Evolutionary conservation across 73 alveolate genomes (phyloP).

Genomic region (Paramecium sexaurelia): DNA sequence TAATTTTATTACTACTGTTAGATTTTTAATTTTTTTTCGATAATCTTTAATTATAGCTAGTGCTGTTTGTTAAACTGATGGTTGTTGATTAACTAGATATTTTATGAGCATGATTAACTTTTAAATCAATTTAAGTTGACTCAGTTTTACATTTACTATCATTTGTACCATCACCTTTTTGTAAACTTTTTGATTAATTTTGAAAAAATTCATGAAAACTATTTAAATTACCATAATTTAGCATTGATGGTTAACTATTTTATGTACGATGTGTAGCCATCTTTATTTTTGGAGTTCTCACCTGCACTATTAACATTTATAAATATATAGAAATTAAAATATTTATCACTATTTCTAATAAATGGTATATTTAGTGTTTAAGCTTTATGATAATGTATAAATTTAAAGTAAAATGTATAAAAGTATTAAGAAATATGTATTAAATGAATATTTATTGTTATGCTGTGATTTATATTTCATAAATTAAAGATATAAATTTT

Average conservation of each 20-base stretch:
- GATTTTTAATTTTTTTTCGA: conserved; percentile 12
- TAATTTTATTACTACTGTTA: not conserved
- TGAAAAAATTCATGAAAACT: not conserved
- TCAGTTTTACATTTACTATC: not conserved
- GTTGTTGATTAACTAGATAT: not conserved
- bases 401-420: not conserved
- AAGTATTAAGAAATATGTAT: not conserved
- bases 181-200: not conserved
- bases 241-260: not conserved
- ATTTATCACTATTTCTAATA: not conserved
- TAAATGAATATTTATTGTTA: not conserved
- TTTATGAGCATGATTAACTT: not conserved
- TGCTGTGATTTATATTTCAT: conserved; percentile 7
- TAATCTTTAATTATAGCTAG: not conserved
- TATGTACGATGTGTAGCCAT: not conserved
- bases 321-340: not conserved
- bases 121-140: not conserved
- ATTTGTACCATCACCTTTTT: not conserved
- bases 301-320: not conserved
- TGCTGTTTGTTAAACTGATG: conserved; percentile 12
- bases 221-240: not conserved
- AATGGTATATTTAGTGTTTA: not conserved
- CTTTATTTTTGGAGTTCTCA: conserved; percentile 8
- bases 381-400: not conserved
- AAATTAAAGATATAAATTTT: conserved; percentile 32